These are phyloP conservation scores for Carpinus fangiana DNA, from an alignment of 306 rosid genomes.

Conservation along the genomic window DNA sequence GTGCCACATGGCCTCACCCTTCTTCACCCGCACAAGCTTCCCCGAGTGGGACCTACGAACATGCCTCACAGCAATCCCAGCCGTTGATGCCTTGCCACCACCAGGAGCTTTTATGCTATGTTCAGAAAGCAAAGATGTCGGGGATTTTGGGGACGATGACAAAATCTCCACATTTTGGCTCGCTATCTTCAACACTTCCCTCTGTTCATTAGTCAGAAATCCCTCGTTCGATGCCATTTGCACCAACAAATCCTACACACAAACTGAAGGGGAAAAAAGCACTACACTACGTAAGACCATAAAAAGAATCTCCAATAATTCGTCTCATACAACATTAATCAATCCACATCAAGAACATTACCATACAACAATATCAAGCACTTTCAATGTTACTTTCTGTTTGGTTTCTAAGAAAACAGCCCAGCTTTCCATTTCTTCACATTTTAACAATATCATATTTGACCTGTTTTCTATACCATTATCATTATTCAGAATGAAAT, in stretches of 20 bases:
- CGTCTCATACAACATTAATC: too few species aligned
- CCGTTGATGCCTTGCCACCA: constrained; percentile 74
- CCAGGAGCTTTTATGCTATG: constrained; percentile 77
- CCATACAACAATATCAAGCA: not conserved
- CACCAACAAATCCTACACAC: constrained; percentile 14
- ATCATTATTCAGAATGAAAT: not conserved
- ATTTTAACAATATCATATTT: too few species aligned
- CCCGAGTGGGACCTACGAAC: constrained; percentile 88
- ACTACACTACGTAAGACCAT: too few species aligned
- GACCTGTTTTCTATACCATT: too few species aligned
- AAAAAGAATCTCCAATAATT: not conserved
- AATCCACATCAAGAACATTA: not conserved
- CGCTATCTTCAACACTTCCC: constrained; percentile 75
- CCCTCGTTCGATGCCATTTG: constrained; percentile 91
- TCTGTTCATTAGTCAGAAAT: constrained; percentile 85
- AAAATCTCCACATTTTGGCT: constrained; percentile 70
- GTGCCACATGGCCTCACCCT: constrained; percentile 54
- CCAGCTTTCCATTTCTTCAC: too few species aligned
- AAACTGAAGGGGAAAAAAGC: not conserved
- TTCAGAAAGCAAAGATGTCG: constrained; percentile 66
- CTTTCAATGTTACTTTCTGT: not conserved
- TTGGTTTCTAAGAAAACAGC: not conserved
- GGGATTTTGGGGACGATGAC: constrained; percentile 91
- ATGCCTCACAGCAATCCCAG: constrained; percentile 77
- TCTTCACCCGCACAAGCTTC: constrained; percentile 74